A percentile compares a stretch with the other conserved stretches of the same genome.
phyloP scores from a whole-genome alignment of 257 asterid species.

The Lycium ferocissimum region DNA sequence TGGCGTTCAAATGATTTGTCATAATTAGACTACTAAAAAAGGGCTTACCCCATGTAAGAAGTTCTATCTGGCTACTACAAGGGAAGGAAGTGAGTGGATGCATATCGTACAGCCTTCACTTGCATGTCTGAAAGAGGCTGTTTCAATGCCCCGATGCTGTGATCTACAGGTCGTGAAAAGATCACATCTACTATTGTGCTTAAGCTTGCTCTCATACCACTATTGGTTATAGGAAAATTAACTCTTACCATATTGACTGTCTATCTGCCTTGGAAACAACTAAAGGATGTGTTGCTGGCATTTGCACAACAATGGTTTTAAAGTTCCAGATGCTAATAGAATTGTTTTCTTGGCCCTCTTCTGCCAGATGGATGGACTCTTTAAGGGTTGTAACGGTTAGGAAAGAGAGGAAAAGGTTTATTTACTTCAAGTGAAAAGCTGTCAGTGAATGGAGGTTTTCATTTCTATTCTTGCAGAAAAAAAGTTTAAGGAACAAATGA shows the following conservation, averaged over 20 bases:
- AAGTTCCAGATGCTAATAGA: slow-evolving; percentile 2
- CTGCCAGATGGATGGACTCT: background rate
- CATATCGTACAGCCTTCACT: background rate
- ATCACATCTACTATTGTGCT: background rate
- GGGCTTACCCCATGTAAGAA: background rate
- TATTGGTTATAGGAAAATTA: too few species aligned
- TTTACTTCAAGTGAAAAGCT: slow-evolving; percentile 11
- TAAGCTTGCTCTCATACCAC: too few species aligned
- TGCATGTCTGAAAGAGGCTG: background rate
- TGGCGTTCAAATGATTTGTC: background rate
- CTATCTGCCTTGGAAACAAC: background rate
- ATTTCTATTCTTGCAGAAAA: background rate
- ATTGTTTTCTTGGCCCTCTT: slow-evolving; percentile 14
- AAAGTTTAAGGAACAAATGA: background rate
- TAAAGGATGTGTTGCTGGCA: background rate
- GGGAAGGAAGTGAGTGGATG: background rate
- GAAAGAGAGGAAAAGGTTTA: background rate
- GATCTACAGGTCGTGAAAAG: background rate
- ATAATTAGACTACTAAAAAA: background rate
- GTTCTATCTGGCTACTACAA: background rate
- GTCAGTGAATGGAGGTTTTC: background rate
- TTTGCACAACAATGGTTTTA: background rate
- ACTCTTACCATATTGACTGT: background rate
- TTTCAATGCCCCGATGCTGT: background rate
- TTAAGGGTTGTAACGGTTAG: background rate